Base-by-base conservation (phyloP, 768 basidiomycete species). In the Termitomyces titanicus region DNA sequence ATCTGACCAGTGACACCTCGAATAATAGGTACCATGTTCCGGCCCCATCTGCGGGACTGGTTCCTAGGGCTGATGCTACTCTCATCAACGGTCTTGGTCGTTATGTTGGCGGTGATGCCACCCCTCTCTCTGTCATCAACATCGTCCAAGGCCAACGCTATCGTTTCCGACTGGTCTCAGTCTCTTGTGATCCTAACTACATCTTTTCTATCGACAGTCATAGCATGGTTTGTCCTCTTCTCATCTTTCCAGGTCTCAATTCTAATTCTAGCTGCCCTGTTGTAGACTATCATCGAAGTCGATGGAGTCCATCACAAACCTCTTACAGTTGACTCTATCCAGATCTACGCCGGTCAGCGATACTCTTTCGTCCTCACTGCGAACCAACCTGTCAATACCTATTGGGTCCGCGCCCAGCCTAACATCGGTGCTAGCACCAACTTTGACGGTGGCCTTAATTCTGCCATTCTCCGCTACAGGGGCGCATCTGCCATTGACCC, bases 31-130 rank as follows among this genome's bases (percentile, higher is more conserved):
- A 75, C 57, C 78, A 74, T 43, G 22, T 27, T 9, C 65, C 64
- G 7, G 66, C 71, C 2, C 58, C 51, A 17, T 63, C 48, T 11
- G 63, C 66, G 0, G 60, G 51, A 9, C 40, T 53, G 29, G 51
- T 66, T 9, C 61, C 68, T 0, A 53, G 52, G 2, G 33, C 72
- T 0, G 62, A 80, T 50, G 68, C 81, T 15, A 78, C 76, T 0
- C 63, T 85, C 9, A 81, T 85, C 45, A 84, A 84, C 40, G 81
- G 81, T 0, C 62, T 61, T 15, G 82, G 83, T 20, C 77, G 81
- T 39, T 77, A 73, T 59, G 6, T 57, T 6, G 74, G 70, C 5
- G 80, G 80, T 4, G 76, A 80, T 6, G 24, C 55, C 2, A 61
- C 67, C 2, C 61, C 70, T 1, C 69, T 83, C 24, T 60, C 82